These are phyloP conservation scores for Chlamydomonas sp. DNA, from an alignment of 139 green algal species.

Conservation along the genomic window DNA sequence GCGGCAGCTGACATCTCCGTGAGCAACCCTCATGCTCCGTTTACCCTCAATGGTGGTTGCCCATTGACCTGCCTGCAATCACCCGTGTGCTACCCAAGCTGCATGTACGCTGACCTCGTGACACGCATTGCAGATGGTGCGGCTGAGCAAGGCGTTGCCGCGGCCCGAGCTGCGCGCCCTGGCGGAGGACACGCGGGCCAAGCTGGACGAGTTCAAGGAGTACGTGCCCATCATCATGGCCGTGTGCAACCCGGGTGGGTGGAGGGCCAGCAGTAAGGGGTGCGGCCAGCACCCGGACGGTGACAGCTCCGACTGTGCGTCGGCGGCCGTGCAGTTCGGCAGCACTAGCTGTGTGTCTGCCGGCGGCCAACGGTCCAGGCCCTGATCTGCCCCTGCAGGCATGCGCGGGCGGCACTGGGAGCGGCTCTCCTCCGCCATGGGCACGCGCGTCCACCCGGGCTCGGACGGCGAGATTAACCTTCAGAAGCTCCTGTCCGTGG, in stretches of 20 bases:
- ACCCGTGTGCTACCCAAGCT: too few relatives aligned
- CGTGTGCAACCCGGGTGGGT: conserved; percentile 65
- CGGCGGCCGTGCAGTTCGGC: too few relatives aligned
- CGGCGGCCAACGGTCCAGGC: too few relatives aligned
- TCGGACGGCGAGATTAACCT: conserved; percentile 38
- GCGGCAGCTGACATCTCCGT: background rate
- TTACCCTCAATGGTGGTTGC: too few relatives aligned
- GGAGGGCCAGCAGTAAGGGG: background rate
- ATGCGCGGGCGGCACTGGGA: conserved; percentile 70
- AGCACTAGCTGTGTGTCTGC: too few relatives aligned
- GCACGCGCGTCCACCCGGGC: conserved; percentile 24
- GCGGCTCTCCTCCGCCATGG: conserved; percentile 46
- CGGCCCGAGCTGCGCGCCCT: conserved; percentile 43
- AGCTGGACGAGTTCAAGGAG: conserved; percentile 61
- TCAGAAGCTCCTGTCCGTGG: conserved; percentile 29
- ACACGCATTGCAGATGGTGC: conserved; percentile 35
- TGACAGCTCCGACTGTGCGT: too few relatives aligned
- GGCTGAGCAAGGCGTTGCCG: conserved; percentile 47
- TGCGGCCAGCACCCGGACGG: too few relatives aligned
- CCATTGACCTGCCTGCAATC: too few relatives aligned
- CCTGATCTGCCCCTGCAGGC: conserved; percentile 17
- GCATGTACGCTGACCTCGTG: background rate
- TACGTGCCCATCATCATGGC: conserved; percentile 52
- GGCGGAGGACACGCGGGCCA: conserved; percentile 45
- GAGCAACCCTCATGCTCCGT: too few relatives aligned